Percentiles rank a stretch among this genome's conserved stretches.
Evolutionary conservation across 2,329 filamentous ascomycete species (phyloP).

Genomic region (Cytospora schulzeri): DNA sequence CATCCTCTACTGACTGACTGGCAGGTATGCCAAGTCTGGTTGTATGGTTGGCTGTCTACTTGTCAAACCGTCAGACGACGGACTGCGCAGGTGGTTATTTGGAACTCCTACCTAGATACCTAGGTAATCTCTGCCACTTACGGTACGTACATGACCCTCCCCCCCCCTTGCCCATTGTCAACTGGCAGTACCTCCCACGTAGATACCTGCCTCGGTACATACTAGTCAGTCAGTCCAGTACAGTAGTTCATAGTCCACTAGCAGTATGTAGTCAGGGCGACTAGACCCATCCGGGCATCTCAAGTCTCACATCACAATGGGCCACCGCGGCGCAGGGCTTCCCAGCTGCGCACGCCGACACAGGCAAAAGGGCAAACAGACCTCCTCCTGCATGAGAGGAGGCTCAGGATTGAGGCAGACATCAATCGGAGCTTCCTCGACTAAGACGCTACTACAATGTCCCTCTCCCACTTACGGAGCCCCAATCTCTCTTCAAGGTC

Average conservation of each 20-base stretch:
- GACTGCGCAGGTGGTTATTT: no score
- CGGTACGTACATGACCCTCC: no score
- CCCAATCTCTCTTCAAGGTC: slow-evolving; percentile 15
- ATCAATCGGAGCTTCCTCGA: slow-evolving; percentile 2
- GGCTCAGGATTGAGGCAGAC: slow-evolving; percentile 19
- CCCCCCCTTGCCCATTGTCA: no score
- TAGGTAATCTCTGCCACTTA: no score
- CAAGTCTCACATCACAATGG: slow-evolving; percentile 21
- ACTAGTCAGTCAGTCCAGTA: background rate
- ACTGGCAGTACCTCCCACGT: background rate
- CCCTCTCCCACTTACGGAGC: slow-evolving; percentile 6
- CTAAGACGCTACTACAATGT: slow-evolving; percentile 10
- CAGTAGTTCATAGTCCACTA: background rate
- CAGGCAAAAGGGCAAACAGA: background rate
- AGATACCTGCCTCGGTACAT: background rate
- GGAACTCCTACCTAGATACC: no score
- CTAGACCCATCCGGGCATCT: slow-evolving; percentile 5
- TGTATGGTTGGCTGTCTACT: no score
- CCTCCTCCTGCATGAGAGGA: slow-evolving; percentile 5
- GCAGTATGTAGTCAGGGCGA: background rate
- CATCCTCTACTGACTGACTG: no score
- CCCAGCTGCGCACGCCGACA: background rate
- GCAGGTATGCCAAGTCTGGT: no score
- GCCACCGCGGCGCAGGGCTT: background rate
- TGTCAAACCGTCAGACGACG: no score